Evolutionary conservation across 1,139 yeast genomes (phyloP).

Genomic region (Debaryomyces subglobosus): DNA sequence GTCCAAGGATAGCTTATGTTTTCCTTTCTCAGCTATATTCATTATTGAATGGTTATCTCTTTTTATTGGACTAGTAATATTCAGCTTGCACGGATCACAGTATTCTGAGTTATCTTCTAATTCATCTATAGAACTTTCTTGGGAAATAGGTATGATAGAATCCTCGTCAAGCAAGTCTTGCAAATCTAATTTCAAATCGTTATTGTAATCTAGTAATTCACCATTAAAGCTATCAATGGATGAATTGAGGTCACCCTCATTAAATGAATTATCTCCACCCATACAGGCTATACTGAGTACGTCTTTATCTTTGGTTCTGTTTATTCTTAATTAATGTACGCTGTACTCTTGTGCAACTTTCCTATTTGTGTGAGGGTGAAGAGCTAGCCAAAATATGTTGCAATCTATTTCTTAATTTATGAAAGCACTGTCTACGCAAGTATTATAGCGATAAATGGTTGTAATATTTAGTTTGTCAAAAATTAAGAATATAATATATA

Average conservation of each 20-base stretch:
- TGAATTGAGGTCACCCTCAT: constrained; percentile 7
- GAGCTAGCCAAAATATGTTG: background rate
- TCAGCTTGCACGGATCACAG: background rate
- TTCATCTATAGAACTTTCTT: constrained; percentile 6
- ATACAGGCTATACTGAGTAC: background rate
- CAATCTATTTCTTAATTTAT: background rate
- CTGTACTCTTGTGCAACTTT: constrained; percentile 7
- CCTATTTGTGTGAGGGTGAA: background rate
- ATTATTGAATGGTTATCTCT: constrained; percentile 5
- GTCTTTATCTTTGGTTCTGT: constrained; percentile 1
- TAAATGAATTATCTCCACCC: constrained; percentile 6
- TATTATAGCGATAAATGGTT: background rate
- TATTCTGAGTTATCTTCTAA: background rate
- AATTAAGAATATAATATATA: constrained; percentile 1
- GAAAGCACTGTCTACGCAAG: background rate
- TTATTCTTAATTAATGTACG: background rate
- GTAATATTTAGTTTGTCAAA: background rate
- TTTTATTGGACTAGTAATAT: constrained; percentile 11
- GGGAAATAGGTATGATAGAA: constrained; percentile 2
- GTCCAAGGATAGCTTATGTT: constrained; percentile 10
- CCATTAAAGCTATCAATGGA: constrained; percentile 13
- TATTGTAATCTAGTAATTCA: constrained; percentile 18
- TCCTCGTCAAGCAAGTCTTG: constrained; percentile 22
- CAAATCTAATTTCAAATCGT: constrained; percentile 31
- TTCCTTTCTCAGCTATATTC: constrained; percentile 9